A percentile compares a stretch with the other conserved stretches of the same genome.
These are phyloP conservation scores for Wallacemonas rigidus DNA, from an alignment of 208 protist genomes.

Conservation along the genomic window DNA sequence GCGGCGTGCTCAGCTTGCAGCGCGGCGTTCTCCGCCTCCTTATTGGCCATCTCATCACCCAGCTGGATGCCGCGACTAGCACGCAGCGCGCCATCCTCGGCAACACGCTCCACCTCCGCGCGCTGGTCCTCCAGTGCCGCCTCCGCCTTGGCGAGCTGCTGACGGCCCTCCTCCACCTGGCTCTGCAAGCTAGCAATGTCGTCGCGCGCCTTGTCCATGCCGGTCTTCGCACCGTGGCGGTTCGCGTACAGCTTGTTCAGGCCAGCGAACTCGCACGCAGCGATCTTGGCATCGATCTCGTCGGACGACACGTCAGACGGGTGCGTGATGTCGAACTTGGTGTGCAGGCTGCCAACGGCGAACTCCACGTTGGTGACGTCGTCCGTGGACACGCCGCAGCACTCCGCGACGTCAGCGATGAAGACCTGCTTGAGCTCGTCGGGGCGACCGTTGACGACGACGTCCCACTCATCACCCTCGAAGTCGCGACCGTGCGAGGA, in stretches of 20 bases:
- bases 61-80: no score
- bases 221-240: slow-evolving; percentile 11
- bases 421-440: slow-evolving; percentile 23
- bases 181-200: slow-evolving; percentile 4
- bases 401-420: slow-evolving; percentile 15
- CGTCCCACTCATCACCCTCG: slow-evolving; percentile 24
- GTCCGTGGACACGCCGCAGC: slow-evolving; percentile 21
- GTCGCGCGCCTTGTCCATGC: slow-evolving; percentile 19
- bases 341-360: slow-evolving; percentile 14
- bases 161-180: slow-evolving; percentile 13
- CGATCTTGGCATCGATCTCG: slow-evolving; percentile 34
- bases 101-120: slow-evolving; percentile 23
- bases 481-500: slow-evolving; percentile 25
- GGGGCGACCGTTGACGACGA: slow-evolving; percentile 15
- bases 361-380: slow-evolving; percentile 23
- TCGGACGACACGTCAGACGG: slow-evolving; percentile 34
- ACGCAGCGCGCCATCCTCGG: slow-evolving; percentile 4
- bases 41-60: not conserved
- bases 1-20: no score
- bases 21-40: no score
- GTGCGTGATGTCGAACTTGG: slow-evolving; percentile 38
- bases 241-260: slow-evolving; percentile 34
- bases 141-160: slow-evolving; percentile 17
- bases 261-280: slow-evolving; percentile 38
- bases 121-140: slow-evolving; percentile 12